These are phyloP conservation scores for Cynanchum wilfordii DNA, from an alignment of 257 asterid genomes.

Conservation along the genomic window DNA sequence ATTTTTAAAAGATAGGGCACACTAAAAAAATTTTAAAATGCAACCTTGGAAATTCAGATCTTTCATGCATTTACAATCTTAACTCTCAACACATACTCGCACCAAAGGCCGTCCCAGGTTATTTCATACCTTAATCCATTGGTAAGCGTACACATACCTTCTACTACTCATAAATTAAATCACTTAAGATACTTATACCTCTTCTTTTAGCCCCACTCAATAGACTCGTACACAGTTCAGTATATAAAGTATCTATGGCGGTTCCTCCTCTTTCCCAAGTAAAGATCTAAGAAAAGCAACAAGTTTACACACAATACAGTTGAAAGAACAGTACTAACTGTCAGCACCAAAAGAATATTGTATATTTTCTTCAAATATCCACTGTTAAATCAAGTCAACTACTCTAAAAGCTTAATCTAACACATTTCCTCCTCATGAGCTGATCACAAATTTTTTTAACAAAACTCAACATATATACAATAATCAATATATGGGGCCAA, in stretches of 20 bases:
- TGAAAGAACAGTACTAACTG: not conserved
- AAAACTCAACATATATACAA: too few species aligned
- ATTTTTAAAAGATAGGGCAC: not conserved
- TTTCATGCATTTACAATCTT: not conserved
- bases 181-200: not conserved
- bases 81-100: not conserved
- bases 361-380: not conserved
- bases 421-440: too few species aligned
- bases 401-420: too few species aligned
- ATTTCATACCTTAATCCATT: not conserved
- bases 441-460: too few species aligned
- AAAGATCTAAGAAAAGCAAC: not conserved
- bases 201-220: not conserved
- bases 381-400: not conserved
- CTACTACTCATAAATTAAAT: constrained; percentile 1
- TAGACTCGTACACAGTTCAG: not conserved
- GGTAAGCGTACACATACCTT: not conserved
- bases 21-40: not conserved
- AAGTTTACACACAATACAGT: not conserved
- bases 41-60: not conserved
- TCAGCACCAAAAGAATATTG: not conserved
- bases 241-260: not conserved
- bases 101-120: not conserved
- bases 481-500: too few species aligned
- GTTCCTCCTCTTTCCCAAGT: not conserved